Base-by-base conservation (phyloP, 345 rosid genomes). In the Hibiscus mutabilis region DNA sequence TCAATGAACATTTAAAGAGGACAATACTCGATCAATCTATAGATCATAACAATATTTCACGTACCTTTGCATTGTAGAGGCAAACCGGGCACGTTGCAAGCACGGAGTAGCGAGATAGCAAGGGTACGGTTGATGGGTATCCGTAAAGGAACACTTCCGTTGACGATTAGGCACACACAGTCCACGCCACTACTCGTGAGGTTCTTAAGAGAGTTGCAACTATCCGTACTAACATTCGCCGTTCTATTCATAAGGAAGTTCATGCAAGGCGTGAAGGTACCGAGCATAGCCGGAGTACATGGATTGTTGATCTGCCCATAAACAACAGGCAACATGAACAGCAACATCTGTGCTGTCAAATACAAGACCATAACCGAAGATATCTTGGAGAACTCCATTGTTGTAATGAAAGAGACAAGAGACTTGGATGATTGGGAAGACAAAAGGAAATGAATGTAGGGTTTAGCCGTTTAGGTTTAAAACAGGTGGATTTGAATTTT, bases 21-120 rank as follows among this genome's bases (percentile, higher is more conserved):
- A 37, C 42, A 40, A 40, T 40, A 40, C 46, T 40, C 46, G 6
- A 40, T 10, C 46, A 10, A 10, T 40, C 46, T 6, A 40, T 7
- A 40, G 12, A 10, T 40, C 9, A 3, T 10, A 10, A 40, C 46
- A 40, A 60, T 60, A 33, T n/a, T 57, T 44, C 52, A 2, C 53
- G 58, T 53, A 82, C 95, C 87, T 81, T 91, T 77, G 89, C 98
- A 91, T 60, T 90, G 91, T 72, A 94, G 71, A 21, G 97, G 92
- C 56, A 91, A 88, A 6, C 87, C 76, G 15, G 95, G 84, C 95
- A 87, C 86, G 85, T 90, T 91, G 68, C 97, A 91, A 46, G 95
- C 88, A 0, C 87, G 88, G 6, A 97, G 97, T 40, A 94, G 97
- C 51, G 91, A 83, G 72, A 94, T 74, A 25, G 96, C 96, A 11